Evolutionary conservation across 2,329 filamentous ascomycete genomes (phyloP).

Genomic region (Scolecobasidium constrictum): DNA sequence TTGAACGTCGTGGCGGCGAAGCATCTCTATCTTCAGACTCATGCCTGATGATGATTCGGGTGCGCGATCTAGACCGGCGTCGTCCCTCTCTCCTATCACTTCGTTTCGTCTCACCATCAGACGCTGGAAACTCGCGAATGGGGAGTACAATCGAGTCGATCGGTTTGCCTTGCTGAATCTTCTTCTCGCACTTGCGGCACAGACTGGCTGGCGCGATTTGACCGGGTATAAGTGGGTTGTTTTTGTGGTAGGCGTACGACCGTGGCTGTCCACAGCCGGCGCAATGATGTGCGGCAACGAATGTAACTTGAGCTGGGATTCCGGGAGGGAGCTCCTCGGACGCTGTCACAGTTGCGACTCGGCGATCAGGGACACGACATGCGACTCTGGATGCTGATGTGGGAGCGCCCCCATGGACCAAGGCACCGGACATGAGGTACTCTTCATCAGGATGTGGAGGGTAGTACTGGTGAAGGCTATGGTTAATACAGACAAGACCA

Average conservation of each 20-base stretch:
- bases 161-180: constrained; percentile 36
- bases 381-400: too few species aligned
- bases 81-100: neutral
- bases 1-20: neutral
- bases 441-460: too few species aligned
- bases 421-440: too few species aligned
- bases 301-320: constrained; percentile 3
- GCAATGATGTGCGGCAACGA: constrained; percentile 10
- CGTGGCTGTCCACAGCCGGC: constrained; percentile 3
- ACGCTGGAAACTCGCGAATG: neutral
- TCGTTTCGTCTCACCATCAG: neutral
- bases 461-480: too few species aligned
- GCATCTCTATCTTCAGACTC: neutral
- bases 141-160: constrained; percentile 41
- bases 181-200: constrained; percentile 20
- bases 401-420: too few species aligned
- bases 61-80: neutral
- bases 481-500: too few species aligned
- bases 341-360: neutral
- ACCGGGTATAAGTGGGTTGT: constrained; percentile 9
- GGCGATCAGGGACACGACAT: constrained; percentile 1
- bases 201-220: constrained; percentile 28
- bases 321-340: neutral
- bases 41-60: neutral
- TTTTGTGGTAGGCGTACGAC: constrained; percentile 9